Evolutionary conservation across 768 basidiomycete genomes (phyloP).

Genomic region (Piloderma croceum): DNA sequence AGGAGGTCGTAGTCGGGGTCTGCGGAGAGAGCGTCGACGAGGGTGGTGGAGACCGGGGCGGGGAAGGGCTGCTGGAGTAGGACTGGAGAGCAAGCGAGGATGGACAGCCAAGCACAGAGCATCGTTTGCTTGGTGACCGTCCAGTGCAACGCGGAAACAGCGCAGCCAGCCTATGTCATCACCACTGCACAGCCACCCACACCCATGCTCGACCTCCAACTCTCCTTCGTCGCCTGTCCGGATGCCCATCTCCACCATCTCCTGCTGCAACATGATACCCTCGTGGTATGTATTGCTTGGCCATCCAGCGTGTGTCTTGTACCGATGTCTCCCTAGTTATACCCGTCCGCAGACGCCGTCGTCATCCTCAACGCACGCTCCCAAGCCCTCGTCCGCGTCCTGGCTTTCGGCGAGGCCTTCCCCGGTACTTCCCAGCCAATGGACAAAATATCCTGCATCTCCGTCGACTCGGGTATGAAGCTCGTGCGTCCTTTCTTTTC

Average conservation of each 20-base stretch:
- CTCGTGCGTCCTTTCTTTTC: conserved; percentile 47
- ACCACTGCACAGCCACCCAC: conserved; percentile 26
- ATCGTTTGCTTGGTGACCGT: conserved; percentile 2
- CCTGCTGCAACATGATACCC: conserved; percentile 44
- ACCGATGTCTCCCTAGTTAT: conserved; percentile 46
- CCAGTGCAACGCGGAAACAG: conserved; percentile 35
- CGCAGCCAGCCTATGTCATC: too few species aligned
- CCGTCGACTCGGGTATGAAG: conserved; percentile 76
- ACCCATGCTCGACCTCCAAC: conserved; percentile 43
- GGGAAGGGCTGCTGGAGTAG: conserved; percentile 1
- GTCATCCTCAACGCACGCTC: conserved; percentile 67
- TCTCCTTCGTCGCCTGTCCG: conserved; percentile 48
- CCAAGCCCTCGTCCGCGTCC: conserved; percentile 59
- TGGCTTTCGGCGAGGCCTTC: conserved; percentile 79
- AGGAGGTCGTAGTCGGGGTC: conserved; percentile 78
- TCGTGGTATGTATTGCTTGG: conserved; percentile 58
- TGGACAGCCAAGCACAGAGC: conserved; percentile 3
- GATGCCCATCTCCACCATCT: conserved; percentile 51
- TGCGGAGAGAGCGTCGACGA: conserved; percentile 71
- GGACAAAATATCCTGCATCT: conserved; percentile 51
- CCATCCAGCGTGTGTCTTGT: neutral
- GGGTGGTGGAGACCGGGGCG: too few species aligned
- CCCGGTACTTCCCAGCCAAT: conserved; percentile 45
- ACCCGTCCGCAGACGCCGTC: conserved; percentile 65
- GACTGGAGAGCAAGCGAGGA: conserved; percentile 1